These are phyloP conservation scores for Termitomyces eurrhizus DNA, from an alignment of 768 basidiomycete genomes.

Conservation along the genomic window DNA sequence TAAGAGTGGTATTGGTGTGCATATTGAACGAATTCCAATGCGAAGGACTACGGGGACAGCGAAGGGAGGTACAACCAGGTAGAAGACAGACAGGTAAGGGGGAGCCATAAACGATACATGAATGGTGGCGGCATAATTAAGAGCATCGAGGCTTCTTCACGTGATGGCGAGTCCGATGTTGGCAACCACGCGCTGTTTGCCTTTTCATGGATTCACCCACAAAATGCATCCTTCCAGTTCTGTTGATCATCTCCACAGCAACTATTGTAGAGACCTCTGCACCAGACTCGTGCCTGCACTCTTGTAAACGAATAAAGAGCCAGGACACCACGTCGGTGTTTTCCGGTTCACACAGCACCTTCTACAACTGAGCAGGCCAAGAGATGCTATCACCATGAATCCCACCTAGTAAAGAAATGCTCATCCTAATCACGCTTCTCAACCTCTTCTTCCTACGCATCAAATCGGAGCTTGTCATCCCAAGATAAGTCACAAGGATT, in stretches of 20 bases:
- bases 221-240: neutral
- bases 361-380: neutral
- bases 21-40: neutral
- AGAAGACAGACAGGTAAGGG: slow-evolving; percentile 5
- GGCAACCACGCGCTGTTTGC: neutral
- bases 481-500: neutral
- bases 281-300: neutral
- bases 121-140: neutral
- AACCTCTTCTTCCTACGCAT: neutral
- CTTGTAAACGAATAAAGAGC: neutral
- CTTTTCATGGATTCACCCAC: neutral
- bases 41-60: slow-evolving; percentile 6
- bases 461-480: neutral
- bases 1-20: slow-evolving; percentile 11
- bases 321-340: no score
- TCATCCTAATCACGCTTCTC: neutral
- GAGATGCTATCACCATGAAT: neutral
- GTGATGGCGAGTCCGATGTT: neutral
- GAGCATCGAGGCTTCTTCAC: neutral
- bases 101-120: slow-evolving; percentile 2
- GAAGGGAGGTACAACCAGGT: slow-evolving; percentile 1
- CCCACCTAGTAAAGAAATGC: neutral
- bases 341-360: neutral
- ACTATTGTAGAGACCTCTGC: neutral
- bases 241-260: neutral